Conservation (phyloP, 805 yeast species). For the Peterozyma xylosa region DNA sequence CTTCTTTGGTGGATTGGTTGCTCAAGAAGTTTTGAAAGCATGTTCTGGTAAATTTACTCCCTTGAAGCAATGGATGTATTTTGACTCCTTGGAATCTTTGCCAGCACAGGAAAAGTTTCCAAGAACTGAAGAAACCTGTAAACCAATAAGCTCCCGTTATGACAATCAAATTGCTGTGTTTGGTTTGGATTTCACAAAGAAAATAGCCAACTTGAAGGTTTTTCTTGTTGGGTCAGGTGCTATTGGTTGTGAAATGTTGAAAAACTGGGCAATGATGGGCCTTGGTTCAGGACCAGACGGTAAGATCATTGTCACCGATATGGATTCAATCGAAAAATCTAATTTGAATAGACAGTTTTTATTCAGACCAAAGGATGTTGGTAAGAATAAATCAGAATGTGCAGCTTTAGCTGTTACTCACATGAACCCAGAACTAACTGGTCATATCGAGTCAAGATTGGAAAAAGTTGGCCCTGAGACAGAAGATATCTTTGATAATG, state of each 20-base stretch:
- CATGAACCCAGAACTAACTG: conserved; percentile 81
- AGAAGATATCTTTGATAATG: conserved; percentile 76
- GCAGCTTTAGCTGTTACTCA: conserved; percentile 77
- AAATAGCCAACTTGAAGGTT: conserved; percentile 67
- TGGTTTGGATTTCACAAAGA: conserved; percentile 71
- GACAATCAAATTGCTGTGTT: conserved; percentile 95
- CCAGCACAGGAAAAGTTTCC: conserved; percentile 53
- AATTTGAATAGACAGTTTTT: conserved; percentile 94
- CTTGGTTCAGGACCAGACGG: conserved; percentile 90
- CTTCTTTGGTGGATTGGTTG: conserved; percentile 87
- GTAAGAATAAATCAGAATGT: conserved; percentile 80
- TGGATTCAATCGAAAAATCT: conserved; percentile 91
- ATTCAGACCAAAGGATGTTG: conserved; percentile 93
- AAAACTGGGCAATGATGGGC: conserved; percentile 97
- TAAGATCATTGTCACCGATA: conserved; percentile 79
- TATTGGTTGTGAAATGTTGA: conserved; percentile 97
- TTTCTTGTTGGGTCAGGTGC: conserved; percentile 98
- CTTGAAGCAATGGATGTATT: conserved; percentile 83
- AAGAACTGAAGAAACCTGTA: conserved; percentile 64
- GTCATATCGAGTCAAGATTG: conserved; percentile 65
- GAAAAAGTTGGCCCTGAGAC: conserved; percentile 95
- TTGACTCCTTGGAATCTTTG: conserved; percentile 87
- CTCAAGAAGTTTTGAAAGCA: conserved; percentile 94
- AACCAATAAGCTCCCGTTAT: conserved; percentile 75
- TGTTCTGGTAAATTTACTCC: conserved; percentile 96